Evolutionary conservation across 139 green algal genomes (phyloP).

Genomic region (Auxenochlorella pyrenoidosa): DNA sequence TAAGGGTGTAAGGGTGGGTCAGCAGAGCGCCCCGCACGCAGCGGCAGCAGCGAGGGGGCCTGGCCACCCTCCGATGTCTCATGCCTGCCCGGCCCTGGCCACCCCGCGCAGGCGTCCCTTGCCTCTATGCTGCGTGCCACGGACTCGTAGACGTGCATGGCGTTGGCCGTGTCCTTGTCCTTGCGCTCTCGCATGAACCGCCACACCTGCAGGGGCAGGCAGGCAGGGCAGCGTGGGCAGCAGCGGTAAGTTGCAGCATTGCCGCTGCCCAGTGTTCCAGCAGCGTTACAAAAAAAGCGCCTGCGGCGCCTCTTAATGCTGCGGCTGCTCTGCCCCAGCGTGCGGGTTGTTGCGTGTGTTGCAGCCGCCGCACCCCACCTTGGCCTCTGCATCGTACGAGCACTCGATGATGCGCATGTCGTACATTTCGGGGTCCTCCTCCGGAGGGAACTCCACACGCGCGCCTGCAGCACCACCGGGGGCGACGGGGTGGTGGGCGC

Average conservation of each 20-base stretch:
- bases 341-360: not conserved
- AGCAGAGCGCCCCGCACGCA: no score
- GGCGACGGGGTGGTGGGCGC: not conserved
- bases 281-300: no score
- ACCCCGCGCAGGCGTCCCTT: no score
- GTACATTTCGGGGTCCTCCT: slow-evolving; percentile 42
- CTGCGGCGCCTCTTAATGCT: not conserved
- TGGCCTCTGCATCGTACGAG: slow-evolving; percentile 65
- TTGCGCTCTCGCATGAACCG: slow-evolving; percentile 82
- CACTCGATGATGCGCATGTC: slow-evolving; percentile 88
- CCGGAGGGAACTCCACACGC: slow-evolving; percentile 43
- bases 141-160: slow-evolving; percentile 78
- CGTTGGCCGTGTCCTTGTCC: slow-evolving; percentile 91
- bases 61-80: not conserved
- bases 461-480: not conserved
- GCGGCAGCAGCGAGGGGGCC: no score
- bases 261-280: no score
- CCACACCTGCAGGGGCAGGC: slow-evolving; percentile 60
- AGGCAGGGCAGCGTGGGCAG: not conserved
- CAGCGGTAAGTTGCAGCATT: not conserved
- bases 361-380: not conserved
- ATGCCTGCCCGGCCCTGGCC: not conserved
- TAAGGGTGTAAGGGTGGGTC: no score
- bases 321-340: not conserved
- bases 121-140: slow-evolving; percentile 49